Evolutionary conservation across 75 land plant genomes (phyloP), one percentile per base, ranked within the genome.

Genomic region (Chamaecyparis obtusa): DNA sequence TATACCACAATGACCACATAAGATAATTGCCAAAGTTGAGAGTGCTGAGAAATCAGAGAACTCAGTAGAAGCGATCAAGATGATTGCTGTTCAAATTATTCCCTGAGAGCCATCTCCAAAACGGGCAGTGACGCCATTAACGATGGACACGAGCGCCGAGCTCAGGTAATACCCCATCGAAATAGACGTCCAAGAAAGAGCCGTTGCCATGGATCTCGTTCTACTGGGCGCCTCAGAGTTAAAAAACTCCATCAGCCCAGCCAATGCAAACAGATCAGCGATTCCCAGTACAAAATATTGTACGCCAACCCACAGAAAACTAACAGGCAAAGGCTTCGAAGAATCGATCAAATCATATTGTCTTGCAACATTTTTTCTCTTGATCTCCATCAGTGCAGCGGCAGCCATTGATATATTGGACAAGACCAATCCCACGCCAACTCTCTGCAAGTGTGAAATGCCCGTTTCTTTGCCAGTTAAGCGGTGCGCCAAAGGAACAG

Each of bases 231-330:
- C 92, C 74, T 95, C 92, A 33, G 80, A 88, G 88, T 92, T 88
- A 93, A 93, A 95, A 82, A 93, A 93, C 56, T 95, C 95, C 82
- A 95, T 88, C 85, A 91, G 85, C 11, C 95, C 96, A 1, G 88
- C 92, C 76, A 90, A 90, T 3, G 91, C 84, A 48, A 93, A 92
- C 54, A 92, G 86, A 72, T 95, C 96, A 3, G 92, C 91, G 2
- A 93, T 21, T 14, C 96, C 95, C 15, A 94, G 60, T 3, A 91
- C 54, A 33, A 88, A 87, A 89, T 90, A 91, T 64, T 94, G 96
- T 0, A 89, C 32, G 13, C 86, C 90, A 24, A 92, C 87, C 96
- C 96, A 94, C 74, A 94, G 83, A 36, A 90, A 77, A 10, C 89
- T 88, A 81, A 93, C 88, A 3, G 94, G 93, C 33, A 94, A 36